Base-by-base conservation (phyloP, 1,284 basidiomycete genomes). In the Rhodotorula sp. region DNA sequence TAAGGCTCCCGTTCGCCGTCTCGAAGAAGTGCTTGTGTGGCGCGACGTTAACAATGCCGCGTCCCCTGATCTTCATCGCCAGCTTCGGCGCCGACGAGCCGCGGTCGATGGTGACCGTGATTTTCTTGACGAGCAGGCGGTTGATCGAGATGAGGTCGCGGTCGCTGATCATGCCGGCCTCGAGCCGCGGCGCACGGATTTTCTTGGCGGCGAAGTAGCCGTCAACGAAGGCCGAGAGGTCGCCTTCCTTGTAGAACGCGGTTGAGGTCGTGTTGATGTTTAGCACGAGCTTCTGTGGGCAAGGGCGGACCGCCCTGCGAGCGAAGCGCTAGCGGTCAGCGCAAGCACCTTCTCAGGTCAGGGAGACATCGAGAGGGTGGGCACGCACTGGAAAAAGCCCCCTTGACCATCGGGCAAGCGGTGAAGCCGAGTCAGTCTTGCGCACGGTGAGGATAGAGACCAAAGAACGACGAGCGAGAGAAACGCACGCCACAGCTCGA, bases 181-280 rank as follows among this genome's bases (percentile, higher is more conserved):
- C 37, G 25, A 39, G 34, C n/a, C 9, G 4, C 29, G 58, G 58
- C 12, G 7, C 8, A 29, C 58, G 58, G 19, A 32, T 19, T n/a
- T 12, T 12, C 58, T 59, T 59, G 29, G n/a, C 39, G 1, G 39
- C 2, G 34, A 57, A 29, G 51, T 32, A 63, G 39, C 51, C 61
- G 44, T 29, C 19, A 4, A 39, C 36, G 44, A 68, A 64, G 27
- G 32, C 41, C 7, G 44, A 9, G 32, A 70, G 56, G 48, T 55
- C 41, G 1, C 72, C 72, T 0, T 50, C 13, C 12, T 48, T 27
- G 56, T 68, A 36, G 64, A 63, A 70, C 2, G 69, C 69, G 10
- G 51, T 55, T 6, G 66, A 63, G 1, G 69, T 66, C 8, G 72
- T 70, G 60, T 73, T 66, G 60, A 70, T 12, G 63, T 68, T 69